Evolutionary conservation across 2,329 filamentous ascomycete species (phyloP).

Genomic region (Hirsutella minnesotensis): DNA sequence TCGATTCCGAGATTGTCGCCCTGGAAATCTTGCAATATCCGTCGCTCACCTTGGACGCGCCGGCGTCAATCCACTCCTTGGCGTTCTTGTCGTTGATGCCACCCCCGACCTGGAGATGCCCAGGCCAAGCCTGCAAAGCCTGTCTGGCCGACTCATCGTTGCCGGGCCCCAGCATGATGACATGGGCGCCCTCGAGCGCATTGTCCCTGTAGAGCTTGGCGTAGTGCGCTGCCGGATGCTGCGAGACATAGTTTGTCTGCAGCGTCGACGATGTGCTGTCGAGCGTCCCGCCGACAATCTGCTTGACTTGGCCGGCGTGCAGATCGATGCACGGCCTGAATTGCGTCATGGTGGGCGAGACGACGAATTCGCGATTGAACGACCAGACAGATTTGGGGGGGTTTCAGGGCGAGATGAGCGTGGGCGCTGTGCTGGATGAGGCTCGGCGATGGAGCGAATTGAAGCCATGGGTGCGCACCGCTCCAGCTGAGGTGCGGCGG

Average conservation of each 20-base stretch:
- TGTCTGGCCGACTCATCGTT: constrained; percentile 72
- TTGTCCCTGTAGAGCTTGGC: constrained; percentile 70
- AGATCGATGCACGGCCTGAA: constrained; percentile 97
- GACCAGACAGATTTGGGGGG: no score
- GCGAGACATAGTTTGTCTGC: constrained; percentile 87
- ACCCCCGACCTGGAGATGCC: constrained; percentile 80
- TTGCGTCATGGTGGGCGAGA: constrained; percentile 56
- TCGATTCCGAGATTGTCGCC: not conserved
- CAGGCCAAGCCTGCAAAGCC: constrained; percentile 67
- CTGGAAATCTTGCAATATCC: not conserved
- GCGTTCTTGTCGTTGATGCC: constrained; percentile 84
- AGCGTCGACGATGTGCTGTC: constrained; percentile 53
- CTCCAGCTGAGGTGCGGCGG: no score
- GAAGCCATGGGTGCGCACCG: no score
- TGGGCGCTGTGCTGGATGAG: no score
- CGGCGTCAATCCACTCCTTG: constrained; percentile 70
- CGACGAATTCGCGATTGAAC: no score
- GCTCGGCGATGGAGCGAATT: no score
- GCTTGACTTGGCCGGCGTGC: constrained; percentile 94
- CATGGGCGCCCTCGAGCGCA: constrained; percentile 67
- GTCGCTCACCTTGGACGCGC: constrained; percentile 70
- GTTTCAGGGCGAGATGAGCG: no score
- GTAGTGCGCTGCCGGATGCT: constrained; percentile 70
- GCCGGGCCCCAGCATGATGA: constrained; percentile 89
- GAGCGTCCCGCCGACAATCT: constrained; percentile 93